phyloP scores from a whole-genome alignment of 2,329 filamentous ascomycete genomes.

The Aspergillus aculeatus region DNA sequence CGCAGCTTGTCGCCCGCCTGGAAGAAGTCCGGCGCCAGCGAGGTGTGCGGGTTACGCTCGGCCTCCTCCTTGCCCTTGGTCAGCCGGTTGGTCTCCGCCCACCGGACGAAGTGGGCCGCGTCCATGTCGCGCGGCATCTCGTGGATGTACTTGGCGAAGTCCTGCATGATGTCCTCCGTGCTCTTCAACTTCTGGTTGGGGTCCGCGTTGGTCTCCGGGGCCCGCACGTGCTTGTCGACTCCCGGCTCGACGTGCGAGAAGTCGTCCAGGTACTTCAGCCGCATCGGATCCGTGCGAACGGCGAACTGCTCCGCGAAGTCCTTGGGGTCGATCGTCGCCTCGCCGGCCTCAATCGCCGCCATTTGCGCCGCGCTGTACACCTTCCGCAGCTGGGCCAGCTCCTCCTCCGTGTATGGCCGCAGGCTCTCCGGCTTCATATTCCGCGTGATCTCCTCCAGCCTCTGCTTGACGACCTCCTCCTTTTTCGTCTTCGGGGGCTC shows the following conservation, averaged over 20 bases:
- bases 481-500: not conserved
- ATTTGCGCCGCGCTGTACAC: constrained; percentile 80
- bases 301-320: constrained; percentile 74
- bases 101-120: constrained; percentile 43
- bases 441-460: constrained; percentile 20
- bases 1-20: constrained; percentile 40
- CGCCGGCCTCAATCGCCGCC: constrained; percentile 76
- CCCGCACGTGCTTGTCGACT: constrained; percentile 67
- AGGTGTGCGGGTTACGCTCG: constrained; percentile 50
- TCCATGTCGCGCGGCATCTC: constrained; percentile 52
- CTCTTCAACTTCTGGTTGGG: constrained; percentile 61
- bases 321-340: constrained; percentile 69
- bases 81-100: constrained; percentile 49
- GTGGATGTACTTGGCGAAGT: constrained; percentile 51
- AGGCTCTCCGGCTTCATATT: constrained; percentile 30
- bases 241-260: constrained; percentile 74
- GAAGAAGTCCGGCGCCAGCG: constrained; percentile 53
- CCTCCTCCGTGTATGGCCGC: constrained; percentile 65
- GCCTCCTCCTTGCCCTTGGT: constrained; percentile 52
- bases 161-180: constrained; percentile 60
- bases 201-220: constrained; percentile 52
- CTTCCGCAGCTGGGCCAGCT: constrained; percentile 61
- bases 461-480: constrained; percentile 16
- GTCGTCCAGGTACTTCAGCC: constrained; percentile 76
- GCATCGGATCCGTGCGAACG: constrained; percentile 69